A percentile compares a stretch with the other conserved stretches of the same genome.
Conservation (phyloP, 805 yeast genomes). For the Cyberlindnera xishuangbannaensis region DNA sequence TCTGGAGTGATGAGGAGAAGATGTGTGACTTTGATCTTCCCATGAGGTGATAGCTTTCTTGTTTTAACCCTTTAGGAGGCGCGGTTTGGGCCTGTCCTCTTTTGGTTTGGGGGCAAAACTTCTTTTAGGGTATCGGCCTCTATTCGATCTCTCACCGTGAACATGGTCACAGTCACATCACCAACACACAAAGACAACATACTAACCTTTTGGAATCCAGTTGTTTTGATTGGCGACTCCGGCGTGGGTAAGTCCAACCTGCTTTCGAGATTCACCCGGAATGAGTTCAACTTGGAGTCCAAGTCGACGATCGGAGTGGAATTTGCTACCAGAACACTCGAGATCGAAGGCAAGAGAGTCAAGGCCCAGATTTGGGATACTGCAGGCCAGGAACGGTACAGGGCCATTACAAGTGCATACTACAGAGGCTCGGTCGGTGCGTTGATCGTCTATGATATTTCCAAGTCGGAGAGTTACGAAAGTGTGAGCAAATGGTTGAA, state of each 20-base stretch:
- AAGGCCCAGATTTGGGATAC: conserved; percentile 98
- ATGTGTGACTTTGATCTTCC: too few species aligned
- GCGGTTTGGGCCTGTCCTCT: too few species aligned
- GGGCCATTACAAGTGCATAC: conserved; percentile 96
- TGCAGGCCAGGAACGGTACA: conserved; percentile 97
- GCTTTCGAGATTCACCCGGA: conserved; percentile 88
- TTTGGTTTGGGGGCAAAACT: too few species aligned
- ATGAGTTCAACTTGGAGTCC: conserved; percentile 91
- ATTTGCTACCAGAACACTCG: conserved; percentile 93
- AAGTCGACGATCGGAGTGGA: conserved; percentile 97
- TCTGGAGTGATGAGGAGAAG: too few species aligned
- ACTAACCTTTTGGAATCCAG: too few species aligned
- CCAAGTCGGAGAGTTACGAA: conserved; percentile 84
- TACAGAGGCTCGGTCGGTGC: conserved; percentile 99
- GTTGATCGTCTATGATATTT: conserved; percentile 87
- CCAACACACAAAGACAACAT: too few species aligned
- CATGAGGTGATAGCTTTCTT: too few species aligned
- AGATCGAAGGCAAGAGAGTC: conserved; percentile 75
- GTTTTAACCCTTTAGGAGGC: too few species aligned
- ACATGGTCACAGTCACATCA: too few species aligned
- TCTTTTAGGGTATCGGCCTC: too few species aligned
- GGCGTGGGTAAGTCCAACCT: conserved; percentile 96
- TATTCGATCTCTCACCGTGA: too few species aligned
- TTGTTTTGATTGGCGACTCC: conserved; percentile 94
- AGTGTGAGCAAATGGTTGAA: conserved; percentile 84